A percentile compares a stretch with the other conserved stretches of the same genome.
Evolutionary conservation across 768 basidiomycete genomes (phyloP).

Genomic region (Mycena floridula): DNA sequence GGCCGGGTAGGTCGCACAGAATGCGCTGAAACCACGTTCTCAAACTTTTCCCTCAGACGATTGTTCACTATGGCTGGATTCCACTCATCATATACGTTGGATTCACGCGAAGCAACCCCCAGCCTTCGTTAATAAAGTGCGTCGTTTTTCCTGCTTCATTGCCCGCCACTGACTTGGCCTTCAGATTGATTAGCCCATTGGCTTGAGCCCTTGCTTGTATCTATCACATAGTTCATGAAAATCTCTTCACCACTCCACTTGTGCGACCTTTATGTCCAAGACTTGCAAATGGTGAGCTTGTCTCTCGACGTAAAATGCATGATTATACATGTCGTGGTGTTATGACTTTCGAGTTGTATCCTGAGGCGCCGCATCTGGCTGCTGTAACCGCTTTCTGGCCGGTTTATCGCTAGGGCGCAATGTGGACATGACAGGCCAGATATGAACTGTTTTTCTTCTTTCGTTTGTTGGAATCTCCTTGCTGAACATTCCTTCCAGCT

Average conservation of each 20-base stretch:
- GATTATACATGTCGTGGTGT: constrained; percentile 74
- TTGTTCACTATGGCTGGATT: constrained; percentile 94
- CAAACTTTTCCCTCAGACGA: constrained; percentile 63
- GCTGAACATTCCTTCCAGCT: background rate
- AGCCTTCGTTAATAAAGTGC: constrained; percentile 93
- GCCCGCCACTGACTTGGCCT: constrained; percentile 7
- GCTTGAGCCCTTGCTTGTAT: constrained; percentile 65
- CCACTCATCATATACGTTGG: constrained; percentile 95
- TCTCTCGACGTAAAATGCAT: constrained; percentile 8
- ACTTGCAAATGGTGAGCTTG: no score
- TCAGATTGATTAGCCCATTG: constrained; percentile 88
- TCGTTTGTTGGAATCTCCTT: background rate
- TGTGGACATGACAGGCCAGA: constrained; percentile 84
- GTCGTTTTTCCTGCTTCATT: constrained; percentile 23
- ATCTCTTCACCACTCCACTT: background rate
- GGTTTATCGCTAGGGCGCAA: constrained; percentile 39
- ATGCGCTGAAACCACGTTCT: constrained; percentile 1
- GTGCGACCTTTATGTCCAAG: background rate
- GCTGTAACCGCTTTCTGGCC: constrained; percentile 42
- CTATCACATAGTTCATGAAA: constrained; percentile 15
- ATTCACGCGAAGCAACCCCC: constrained; percentile 87
- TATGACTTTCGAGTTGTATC: constrained; percentile 25
- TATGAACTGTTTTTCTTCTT: constrained; percentile 44
- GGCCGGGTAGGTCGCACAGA: constrained; percentile 49
- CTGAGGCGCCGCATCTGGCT: constrained; percentile 21